These are phyloP conservation scores for Colletotrichum lentis DNA, from an alignment of 2,329 filamentous ascomycete species.

Conservation along the genomic window DNA sequence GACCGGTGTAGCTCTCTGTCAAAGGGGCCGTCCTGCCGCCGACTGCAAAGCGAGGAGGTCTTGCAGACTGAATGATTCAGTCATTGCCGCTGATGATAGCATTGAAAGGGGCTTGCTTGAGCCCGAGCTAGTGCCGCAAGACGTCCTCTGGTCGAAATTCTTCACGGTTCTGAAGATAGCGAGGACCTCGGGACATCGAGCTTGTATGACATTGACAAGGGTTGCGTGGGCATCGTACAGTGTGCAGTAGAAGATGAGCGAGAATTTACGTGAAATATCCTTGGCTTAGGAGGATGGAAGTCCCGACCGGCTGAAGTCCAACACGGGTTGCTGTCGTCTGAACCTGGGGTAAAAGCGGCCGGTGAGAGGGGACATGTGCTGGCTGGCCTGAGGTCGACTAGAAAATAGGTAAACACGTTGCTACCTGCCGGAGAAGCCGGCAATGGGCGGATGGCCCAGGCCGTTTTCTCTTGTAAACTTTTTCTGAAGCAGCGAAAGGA, in stretches of 20 bases:
- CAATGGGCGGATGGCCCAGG: neutral
- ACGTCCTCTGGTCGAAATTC: neutral
- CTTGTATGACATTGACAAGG: neutral
- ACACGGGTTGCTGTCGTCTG: constrained; percentile 14
- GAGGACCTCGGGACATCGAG: neutral
- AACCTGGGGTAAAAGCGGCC: constrained; percentile 21
- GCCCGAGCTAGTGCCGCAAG: constrained; percentile 4
- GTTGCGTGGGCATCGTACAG: neutral
- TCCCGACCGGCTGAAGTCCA: constrained; percentile 1
- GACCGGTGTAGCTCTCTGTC: neutral
- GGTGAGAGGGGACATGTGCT: neutral
- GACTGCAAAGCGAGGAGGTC: neutral
- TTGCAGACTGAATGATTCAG: constrained; percentile 5
- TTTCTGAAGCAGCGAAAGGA: neutral
- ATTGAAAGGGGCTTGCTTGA: neutral
- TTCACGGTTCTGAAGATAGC: neutral
- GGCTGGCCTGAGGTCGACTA: constrained; percentile 1
- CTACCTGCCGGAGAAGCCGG: constrained; percentile 9
- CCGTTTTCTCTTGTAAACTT: neutral
- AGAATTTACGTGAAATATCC: neutral
- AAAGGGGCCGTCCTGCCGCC: neutral
- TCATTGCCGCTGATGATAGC: neutral
- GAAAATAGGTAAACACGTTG: neutral
- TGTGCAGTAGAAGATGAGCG: neutral
- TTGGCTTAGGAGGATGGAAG: neutral